Percentiles rank a stretch among this genome's conserved stretches.
phyloP scores from a whole-genome alignment of 768 basidiomycete species.

The Tylopilus rubrobrunneus region DNA sequence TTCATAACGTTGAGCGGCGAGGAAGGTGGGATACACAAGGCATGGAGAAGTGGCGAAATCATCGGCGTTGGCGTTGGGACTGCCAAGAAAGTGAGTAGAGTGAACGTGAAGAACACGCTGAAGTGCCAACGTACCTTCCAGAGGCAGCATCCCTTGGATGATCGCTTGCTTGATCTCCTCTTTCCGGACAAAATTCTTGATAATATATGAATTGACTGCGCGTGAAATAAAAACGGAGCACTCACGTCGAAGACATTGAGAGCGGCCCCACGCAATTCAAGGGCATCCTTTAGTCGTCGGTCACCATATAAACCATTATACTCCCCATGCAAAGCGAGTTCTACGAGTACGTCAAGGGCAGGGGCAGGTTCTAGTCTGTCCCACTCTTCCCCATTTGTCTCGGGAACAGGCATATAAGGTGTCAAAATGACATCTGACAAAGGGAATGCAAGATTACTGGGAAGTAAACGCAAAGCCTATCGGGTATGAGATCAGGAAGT shows the following conservation, averaged over 20 bases:
- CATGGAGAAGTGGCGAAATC: constrained; percentile 64
- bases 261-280: constrained; percentile 75
- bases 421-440: constrained; percentile 66
- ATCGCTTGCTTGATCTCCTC: constrained; percentile 70
- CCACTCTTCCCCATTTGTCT: constrained; percentile 90
- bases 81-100: constrained; percentile 6
- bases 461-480: constrained; percentile 59
- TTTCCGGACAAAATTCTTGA: constrained; percentile 71
- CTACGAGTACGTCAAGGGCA: constrained; percentile 78
- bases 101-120: background rate
- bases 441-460: constrained; percentile 51
- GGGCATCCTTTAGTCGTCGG: constrained; percentile 58
- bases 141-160: constrained; percentile 68
- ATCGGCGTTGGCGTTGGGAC: constrained; percentile 37
- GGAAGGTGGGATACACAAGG: constrained; percentile 60
- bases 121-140: constrained; percentile 38
- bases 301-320: constrained; percentile 64
- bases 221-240: background rate
- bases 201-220: background rate
- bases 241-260: constrained; percentile 80
- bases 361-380: constrained; percentile 79
- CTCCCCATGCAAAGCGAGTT: constrained; percentile 84
- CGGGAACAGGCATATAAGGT: constrained; percentile 72
- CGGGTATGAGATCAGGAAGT: constrained; percentile 27
- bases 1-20: constrained; percentile 54